A percentile compares a stretch with the other conserved stretches of the same genome.
phyloP scores from a whole-genome alignment of 768 basidiomycete species.

The Hebeloma cylindrosporum region DNA sequence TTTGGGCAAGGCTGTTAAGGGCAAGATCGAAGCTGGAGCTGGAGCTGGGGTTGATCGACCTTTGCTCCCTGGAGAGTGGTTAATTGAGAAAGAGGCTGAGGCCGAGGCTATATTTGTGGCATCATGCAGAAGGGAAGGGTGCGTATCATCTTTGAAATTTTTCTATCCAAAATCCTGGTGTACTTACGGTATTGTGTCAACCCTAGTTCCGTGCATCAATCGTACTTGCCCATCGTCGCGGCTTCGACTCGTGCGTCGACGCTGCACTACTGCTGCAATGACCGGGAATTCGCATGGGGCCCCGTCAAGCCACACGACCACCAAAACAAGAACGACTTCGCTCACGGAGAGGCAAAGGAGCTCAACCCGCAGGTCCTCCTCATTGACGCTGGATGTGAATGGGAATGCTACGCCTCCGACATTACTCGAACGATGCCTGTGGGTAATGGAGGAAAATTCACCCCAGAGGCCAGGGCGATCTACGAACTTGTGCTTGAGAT shows the following conservation, averaged over 20 bases:
- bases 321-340: slow-evolving; percentile 49
- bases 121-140: slow-evolving; percentile 88
- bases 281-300: slow-evolving; percentile 83
- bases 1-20: slow-evolving; percentile 70
- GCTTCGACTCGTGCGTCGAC: slow-evolving; percentile 85
- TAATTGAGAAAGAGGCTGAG: slow-evolving; percentile 90
- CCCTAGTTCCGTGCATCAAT: slow-evolving; percentile 75
- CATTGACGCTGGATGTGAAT: slow-evolving; percentile 96
- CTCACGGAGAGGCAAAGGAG: slow-evolving; percentile 38
- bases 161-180: background rate
- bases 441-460: slow-evolving; percentile 92
- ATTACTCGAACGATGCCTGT: slow-evolving; percentile 86
- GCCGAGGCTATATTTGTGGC: slow-evolving; percentile 94
- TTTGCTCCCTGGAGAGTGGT: slow-evolving; percentile 75
- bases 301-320: slow-evolving; percentile 60
- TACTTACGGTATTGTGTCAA: slow-evolving; percentile 4
- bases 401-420: slow-evolving; percentile 49
- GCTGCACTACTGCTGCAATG: slow-evolving; percentile 94
- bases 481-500: slow-evolving; percentile 88
- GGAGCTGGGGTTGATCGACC: slow-evolving; percentile 49
- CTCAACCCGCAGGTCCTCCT: slow-evolving; percentile 73
- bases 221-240: slow-evolving; percentile 92
- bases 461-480: slow-evolving; percentile 74
- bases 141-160: slow-evolving; percentile 22
- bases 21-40: slow-evolving; percentile 45